These are phyloP conservation scores for Xylariaceae sp. DNA, from an alignment of 2,329 filamentous ascomycete genomes.

Conservation along the genomic window DNA sequence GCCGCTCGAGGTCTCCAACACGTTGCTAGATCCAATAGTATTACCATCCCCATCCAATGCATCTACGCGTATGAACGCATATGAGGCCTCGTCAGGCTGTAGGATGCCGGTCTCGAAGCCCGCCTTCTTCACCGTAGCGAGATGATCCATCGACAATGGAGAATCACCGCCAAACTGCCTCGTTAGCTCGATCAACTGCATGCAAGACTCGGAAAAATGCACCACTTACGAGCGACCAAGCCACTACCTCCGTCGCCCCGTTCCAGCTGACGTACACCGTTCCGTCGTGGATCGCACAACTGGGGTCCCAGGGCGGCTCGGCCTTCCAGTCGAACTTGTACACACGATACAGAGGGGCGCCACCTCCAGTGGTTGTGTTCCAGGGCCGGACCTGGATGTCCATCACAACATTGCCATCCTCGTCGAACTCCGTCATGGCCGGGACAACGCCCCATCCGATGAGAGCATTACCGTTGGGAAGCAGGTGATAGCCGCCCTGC, in stretches of 20 bases:
- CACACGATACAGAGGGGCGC: slow-evolving; percentile 44
- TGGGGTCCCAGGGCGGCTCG: slow-evolving; percentile 28
- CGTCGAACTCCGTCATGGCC: slow-evolving; percentile 41
- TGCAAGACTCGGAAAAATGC: no score
- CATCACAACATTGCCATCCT: slow-evolving; percentile 46
- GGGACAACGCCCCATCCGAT: slow-evolving; percentile 53
- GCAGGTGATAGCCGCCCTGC: slow-evolving; percentile 45
- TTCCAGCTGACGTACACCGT: slow-evolving; percentile 40
- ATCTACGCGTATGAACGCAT: slow-evolving; percentile 17
- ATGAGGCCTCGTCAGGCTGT: slow-evolving; percentile 1
- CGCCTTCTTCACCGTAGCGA: slow-evolving; percentile 10
- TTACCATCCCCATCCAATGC: slow-evolving; percentile 14
- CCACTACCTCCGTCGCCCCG: slow-evolving; percentile 37
- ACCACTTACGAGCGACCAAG: slow-evolving; percentile 26
- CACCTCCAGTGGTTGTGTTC: slow-evolving; percentile 35
- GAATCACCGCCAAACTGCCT: slow-evolving; percentile 16
- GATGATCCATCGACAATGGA: slow-evolving; percentile 7
- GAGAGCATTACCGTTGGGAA: slow-evolving; percentile 48
- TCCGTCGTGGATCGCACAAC: slow-evolving; percentile 20
- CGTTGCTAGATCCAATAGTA: slow-evolving; percentile 16
- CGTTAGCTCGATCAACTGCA: not conserved
- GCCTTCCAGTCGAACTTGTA: slow-evolving; percentile 50
- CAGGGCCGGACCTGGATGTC: slow-evolving; percentile 38
- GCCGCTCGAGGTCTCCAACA: slow-evolving; percentile 18
- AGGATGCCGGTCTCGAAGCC: slow-evolving; percentile 22